Base-by-base conservation (phyloP, 2,329 filamentous ascomycete species). In the Neofusicoccum kwambonambiense region DNA sequence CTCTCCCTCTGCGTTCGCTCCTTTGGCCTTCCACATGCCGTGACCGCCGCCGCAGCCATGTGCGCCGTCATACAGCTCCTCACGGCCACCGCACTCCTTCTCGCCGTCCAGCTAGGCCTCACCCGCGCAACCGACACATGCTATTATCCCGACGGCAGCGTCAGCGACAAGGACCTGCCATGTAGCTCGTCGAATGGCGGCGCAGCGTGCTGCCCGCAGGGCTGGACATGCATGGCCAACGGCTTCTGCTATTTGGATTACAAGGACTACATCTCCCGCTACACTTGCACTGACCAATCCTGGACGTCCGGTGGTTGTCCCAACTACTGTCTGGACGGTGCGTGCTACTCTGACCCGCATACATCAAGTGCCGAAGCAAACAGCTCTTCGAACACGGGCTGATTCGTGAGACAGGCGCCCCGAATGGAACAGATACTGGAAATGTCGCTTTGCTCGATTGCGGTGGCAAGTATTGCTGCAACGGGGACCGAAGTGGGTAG, bases 81-180 rank as follows among this genome's bases (percentile, higher is more conserved):
- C 31, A n/a, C 41, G 22, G 35, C 47, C 58, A 42, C 35, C 13
- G 13, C 51, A 17, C 19, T 41, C 58, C 13, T 39, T 31, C 47
- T 51, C 19, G 45, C 19, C 45, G 27, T 9, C 61, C 39, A 12
- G 5, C 3, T 15, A 47, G 8, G 67, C 54, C 17, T 57, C 65
- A 19, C 50, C 45, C 15, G 71, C 68, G 13, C 71, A 74, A 52
- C 17, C 35, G 19, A 31, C 39, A 70, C 69, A 64, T 77, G 75
- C 71, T 77, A 74, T 68, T 77, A 75, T 45, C 75, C 75, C 5
- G 72, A 76, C 64, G 75, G 75, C 66, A 64, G 68, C 61, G 50
- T 74, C 13, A 68, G 65, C 9, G 64, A 61, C 9, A 67, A 65
- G 35, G 70, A 70, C 51, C 68, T 66, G 4, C 67, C 73, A 5